These are phyloP conservation scores for Penicillium bialowiezense DNA, from an alignment of 495 filamentous ascomycete genomes.

Conservation along the genomic window DNA sequence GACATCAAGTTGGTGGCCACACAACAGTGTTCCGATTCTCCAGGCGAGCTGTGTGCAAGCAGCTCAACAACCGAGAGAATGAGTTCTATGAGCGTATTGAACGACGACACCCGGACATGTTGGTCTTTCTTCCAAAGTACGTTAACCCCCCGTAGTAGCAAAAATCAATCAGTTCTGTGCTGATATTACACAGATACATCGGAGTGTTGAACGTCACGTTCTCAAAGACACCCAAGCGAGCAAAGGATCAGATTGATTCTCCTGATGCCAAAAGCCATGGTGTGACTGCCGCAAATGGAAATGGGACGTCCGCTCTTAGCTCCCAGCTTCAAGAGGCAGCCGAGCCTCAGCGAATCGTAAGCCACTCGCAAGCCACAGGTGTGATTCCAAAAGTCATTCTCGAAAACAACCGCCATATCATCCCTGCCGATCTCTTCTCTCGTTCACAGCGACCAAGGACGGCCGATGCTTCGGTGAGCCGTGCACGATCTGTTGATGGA, in stretches of 20 bases:
- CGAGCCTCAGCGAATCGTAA: conserved; percentile 65
- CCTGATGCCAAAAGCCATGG: conserved; percentile 18
- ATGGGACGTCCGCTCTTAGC: conserved; percentile 13
- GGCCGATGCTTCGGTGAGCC: conserved; percentile 19
- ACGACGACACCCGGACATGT: conserved; percentile 78
- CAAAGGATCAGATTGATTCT: conserved; percentile 42
- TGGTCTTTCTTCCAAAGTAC: conserved; percentile 90
- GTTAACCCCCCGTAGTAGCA: no score
- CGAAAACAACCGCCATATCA: conserved; percentile 92
- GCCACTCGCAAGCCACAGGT: conserved; percentile 65
- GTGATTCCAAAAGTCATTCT: conserved; percentile 89
- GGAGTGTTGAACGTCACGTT: conserved; percentile 97
- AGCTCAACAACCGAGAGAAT: conserved; percentile 95
- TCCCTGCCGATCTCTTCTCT: conserved; percentile 76
- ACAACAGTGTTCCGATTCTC: conserved; percentile 96
- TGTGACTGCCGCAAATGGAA: conserved; percentile 20
- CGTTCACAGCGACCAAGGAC: conserved; percentile 30
- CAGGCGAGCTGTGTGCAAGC: conserved; percentile 91
- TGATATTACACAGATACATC: conserved; percentile 69
- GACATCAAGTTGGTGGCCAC: conserved; percentile 95
- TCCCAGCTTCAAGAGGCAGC: conserved; percentile 19
- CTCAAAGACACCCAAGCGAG: conserved; percentile 73
- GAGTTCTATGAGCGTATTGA: conserved; percentile 98
- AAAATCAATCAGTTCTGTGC: not conserved
- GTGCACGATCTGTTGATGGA: conserved; percentile 18